phyloP scores from a whole-genome alignment of 495 filamentous ascomycete species.

The Xanthoparmelia taractica region DNA sequence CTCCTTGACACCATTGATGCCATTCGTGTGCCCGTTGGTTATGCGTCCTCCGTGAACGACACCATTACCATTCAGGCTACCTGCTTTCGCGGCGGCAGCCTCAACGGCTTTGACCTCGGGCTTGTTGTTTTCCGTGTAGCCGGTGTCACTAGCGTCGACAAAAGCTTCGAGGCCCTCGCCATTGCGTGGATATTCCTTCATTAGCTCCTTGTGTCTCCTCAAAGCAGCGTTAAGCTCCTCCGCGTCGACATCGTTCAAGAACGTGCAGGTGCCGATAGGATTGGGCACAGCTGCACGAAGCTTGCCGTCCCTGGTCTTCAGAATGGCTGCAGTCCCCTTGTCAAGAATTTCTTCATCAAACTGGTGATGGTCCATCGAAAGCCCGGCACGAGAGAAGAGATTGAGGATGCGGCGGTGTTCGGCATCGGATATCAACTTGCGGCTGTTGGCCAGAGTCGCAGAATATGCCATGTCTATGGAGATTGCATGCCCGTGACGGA shows the following conservation, averaged over 20 bases:
- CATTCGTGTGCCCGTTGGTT: slow-evolving; percentile 28
- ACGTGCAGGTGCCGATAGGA: slow-evolving; percentile 48
- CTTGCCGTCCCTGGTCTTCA: slow-evolving; percentile 55
- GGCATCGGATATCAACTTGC: slow-evolving; percentile 42
- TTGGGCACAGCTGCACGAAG: slow-evolving; percentile 52
- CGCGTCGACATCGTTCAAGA: slow-evolving; percentile 48
- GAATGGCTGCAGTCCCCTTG: slow-evolving; percentile 51
- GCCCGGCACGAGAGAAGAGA: slow-evolving; percentile 53
- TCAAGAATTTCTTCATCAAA: slow-evolving; percentile 53
- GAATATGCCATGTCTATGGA: slow-evolving; percentile 62
- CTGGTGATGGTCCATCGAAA: slow-evolving; percentile 54
- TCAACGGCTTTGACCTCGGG: slow-evolving; percentile 32
- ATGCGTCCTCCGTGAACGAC: slow-evolving; percentile 23
- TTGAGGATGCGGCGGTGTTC: slow-evolving; percentile 49
- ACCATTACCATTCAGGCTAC: slow-evolving; percentile 29
- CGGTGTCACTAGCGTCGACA: slow-evolving; percentile 55
- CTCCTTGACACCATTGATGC: slow-evolving; percentile 19
- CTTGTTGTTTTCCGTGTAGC: slow-evolving; percentile 42
- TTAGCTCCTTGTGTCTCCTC: slow-evolving; percentile 45
- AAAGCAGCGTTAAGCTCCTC: slow-evolving; percentile 47
- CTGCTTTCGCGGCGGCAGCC: slow-evolving; percentile 30
- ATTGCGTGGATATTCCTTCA: slow-evolving; percentile 46
- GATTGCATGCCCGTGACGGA: slow-evolving; percentile 59
- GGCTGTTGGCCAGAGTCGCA: slow-evolving; percentile 49
- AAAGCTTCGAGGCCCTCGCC: slow-evolving; percentile 54